A percentile compares a stretch with the other conserved stretches of the same genome.
Conservation (phyloP, 257 asterid species). For the Solanum medicagineum region DNA sequence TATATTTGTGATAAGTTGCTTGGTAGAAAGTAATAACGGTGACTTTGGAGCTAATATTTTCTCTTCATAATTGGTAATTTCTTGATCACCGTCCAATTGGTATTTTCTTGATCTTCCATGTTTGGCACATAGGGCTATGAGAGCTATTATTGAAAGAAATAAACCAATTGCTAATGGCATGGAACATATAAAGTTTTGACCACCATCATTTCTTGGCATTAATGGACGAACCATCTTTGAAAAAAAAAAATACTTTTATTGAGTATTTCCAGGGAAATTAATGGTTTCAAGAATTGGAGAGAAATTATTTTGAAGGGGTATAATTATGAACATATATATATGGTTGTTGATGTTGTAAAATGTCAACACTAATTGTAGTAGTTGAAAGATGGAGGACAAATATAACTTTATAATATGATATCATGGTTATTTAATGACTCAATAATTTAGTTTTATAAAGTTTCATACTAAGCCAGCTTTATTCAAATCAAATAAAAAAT, state of each 20-base stretch:
- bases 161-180: conserved; percentile 44
- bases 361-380: conserved; percentile 11
- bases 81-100: background rate
- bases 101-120: conserved; percentile 28
- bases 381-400: conserved; percentile 23
- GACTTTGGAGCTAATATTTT: conserved; percentile 9
- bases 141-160: conserved; percentile 37
- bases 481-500: background rate
- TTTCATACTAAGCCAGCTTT: background rate
- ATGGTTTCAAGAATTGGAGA: background rate
- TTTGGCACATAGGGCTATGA: conserved; percentile 50
- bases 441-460: background rate
- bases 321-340: background rate
- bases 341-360: background rate
- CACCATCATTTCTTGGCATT: background rate
- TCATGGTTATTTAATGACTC: background rate
- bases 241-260: background rate
- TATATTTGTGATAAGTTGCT: background rate
- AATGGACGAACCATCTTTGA: conserved; percentile 44
- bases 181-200: conserved; percentile 14
- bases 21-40: background rate
- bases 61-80: background rate
- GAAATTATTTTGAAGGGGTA: background rate
- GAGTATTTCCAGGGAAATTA: background rate
- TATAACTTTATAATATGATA: background rate